Conservation (phyloP, 805 yeast species). For the Schwanniomyces yamadae region DNA sequence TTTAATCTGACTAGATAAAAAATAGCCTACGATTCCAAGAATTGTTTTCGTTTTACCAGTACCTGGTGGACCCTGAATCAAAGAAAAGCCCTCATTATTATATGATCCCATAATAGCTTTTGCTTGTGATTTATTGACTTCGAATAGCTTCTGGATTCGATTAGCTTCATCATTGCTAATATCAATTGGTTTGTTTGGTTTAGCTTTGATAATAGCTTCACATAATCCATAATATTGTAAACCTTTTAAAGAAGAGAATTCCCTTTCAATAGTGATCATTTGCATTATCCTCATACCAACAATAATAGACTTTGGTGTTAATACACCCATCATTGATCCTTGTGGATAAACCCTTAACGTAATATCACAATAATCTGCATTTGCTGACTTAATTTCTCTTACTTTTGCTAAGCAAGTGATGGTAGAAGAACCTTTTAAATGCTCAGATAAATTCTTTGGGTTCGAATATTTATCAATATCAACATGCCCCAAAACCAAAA, state of each 20-base stretch:
- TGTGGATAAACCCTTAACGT: slow-evolving; percentile 66
- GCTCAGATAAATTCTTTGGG: slow-evolving; percentile 18
- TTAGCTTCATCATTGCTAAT: slow-evolving; percentile 35
- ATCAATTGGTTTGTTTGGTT: slow-evolving; percentile 47
- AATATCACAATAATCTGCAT: slow-evolving; percentile 68
- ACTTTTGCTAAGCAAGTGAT: slow-evolving; percentile 80
- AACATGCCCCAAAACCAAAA: slow-evolving; percentile 55
- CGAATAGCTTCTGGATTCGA: slow-evolving; percentile 47
- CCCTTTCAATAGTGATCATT: slow-evolving; percentile 92
- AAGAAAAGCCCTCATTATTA: slow-evolving; percentile 68
- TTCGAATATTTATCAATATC: slow-evolving; percentile 15
- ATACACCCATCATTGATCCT: slow-evolving; percentile 48
- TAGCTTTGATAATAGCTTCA: slow-evolving; percentile 64
- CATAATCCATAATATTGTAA: slow-evolving; percentile 76
- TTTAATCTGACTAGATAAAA: slow-evolving; percentile 41
- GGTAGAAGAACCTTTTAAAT: slow-evolving; percentile 28
- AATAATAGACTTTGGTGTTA: slow-evolving; percentile 64
- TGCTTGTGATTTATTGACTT: slow-evolving; percentile 88
- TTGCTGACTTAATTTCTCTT: slow-evolving; percentile 64
- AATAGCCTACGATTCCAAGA: slow-evolving; percentile 83
- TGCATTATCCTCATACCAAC: slow-evolving; percentile 76
- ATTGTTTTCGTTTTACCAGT: slow-evolving; percentile 98
- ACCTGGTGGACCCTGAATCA: slow-evolving; percentile 99
- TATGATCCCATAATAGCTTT: slow-evolving; percentile 78
- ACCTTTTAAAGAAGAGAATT: slow-evolving; percentile 79